These are phyloP conservation scores for Pachysandra terminalis DNA, from an alignment of 164 flowering plant species.

Conservation along the genomic window DNA sequence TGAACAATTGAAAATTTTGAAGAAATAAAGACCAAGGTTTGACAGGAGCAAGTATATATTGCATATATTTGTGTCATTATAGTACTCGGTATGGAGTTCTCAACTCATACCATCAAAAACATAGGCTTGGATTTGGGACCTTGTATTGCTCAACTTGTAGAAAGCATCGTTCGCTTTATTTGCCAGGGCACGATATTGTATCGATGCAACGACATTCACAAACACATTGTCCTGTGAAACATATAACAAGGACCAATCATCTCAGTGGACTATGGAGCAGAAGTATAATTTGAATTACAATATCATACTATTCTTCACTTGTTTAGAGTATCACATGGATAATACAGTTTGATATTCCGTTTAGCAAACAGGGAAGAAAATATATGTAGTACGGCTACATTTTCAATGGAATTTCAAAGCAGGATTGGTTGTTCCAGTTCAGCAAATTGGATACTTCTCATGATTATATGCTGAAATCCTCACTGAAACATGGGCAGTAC, in stretches of 20 bases:
- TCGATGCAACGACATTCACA: slow-evolving; percentile 72
- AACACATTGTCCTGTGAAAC: slow-evolving; percentile 63
- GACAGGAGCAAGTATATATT: not conserved
- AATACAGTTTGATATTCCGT: no score
- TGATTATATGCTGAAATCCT: no score
- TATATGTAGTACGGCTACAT: no score
- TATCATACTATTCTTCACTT: no score
- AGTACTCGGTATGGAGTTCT: not conserved
- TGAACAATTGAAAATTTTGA: slow-evolving; percentile 5
- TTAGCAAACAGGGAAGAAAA: no score
- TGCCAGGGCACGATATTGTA: slow-evolving; percentile 65
- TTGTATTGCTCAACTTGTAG: slow-evolving; percentile 59
- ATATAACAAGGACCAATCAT: not conserved
- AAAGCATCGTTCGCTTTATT: slow-evolving; percentile 64
- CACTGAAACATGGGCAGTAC: no score
- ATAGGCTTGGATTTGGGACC: slow-evolving; percentile 65
- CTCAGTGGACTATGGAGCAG: not conserved
- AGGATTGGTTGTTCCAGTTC: no score
- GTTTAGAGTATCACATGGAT: no score
- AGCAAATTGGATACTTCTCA: no score
- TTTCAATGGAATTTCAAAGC: no score
- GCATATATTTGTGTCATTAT: no score
- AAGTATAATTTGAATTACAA: not conserved
- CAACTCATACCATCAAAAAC: slow-evolving; percentile 60
- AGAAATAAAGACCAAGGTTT: no score